Conservation (phyloP, 2,329 filamentous ascomycete genomes). For the Tolypocladium ovalisporum region DNA sequence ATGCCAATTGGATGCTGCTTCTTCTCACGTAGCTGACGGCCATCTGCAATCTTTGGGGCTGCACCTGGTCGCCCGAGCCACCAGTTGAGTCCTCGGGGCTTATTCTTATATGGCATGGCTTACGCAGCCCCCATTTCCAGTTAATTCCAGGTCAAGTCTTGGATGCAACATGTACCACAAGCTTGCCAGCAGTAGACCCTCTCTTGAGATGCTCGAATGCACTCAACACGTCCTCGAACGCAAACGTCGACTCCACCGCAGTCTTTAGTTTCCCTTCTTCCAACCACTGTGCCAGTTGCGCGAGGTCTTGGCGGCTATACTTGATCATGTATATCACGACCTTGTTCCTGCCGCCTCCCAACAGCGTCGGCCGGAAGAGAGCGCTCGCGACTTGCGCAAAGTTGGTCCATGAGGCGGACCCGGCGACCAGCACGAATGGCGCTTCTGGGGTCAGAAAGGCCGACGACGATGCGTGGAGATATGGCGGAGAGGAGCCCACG, state of each 20-base stretch:
- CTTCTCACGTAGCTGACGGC: no score
- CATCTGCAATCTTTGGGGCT: no score
- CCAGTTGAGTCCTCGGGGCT: no score
- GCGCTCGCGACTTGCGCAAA: constrained; percentile 12
- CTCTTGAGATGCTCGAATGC: constrained; percentile 50
- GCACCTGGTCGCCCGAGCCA: no score
- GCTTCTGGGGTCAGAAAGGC: constrained; percentile 36
- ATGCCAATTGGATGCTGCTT: no score
- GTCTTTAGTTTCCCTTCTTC: constrained; percentile 45
- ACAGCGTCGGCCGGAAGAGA: constrained; percentile 18
- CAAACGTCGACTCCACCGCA: constrained; percentile 42
- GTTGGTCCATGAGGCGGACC: constrained; percentile 17
- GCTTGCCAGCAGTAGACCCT: constrained; percentile 48
- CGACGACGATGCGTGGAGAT: constrained; percentile 42
- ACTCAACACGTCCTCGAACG: constrained; percentile 42
- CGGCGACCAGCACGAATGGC: constrained; percentile 40
- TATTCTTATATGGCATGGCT: no score
- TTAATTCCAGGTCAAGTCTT: constrained; percentile 4
- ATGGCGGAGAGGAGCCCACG: constrained; percentile 34
- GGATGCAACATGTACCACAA: constrained; percentile 28
- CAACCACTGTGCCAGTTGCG: constrained; percentile 42
- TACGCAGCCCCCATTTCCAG: no score
- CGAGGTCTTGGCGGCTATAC: constrained; percentile 33
- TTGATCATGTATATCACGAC: constrained; percentile 28
- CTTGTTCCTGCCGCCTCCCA: constrained; percentile 29